A percentile compares a stretch with the other conserved stretches of the same genome.
Evolutionary conservation across 2,329 filamentous ascomycete species (phyloP).

Genomic region (Tolypocladium inflatum): DNA sequence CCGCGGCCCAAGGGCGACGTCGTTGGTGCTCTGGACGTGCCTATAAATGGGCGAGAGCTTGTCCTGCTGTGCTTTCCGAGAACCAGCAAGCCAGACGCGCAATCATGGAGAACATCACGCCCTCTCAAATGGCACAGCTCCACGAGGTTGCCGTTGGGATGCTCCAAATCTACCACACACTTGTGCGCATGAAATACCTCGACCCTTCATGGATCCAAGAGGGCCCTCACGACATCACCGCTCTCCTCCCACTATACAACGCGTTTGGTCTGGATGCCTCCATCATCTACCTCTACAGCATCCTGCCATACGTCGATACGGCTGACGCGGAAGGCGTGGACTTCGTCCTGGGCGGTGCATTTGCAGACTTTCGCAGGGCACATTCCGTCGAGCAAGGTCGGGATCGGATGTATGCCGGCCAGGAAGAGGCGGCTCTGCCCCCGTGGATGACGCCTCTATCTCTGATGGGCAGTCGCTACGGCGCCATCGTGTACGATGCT

Average conservation of each 20-base stretch:
- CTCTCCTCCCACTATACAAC: neutral
- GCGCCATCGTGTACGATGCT: conserved; percentile 17
- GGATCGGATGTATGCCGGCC: conserved; percentile 1
- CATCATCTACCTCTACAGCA: neutral
- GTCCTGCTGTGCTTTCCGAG: neutral
- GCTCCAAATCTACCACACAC: neutral
- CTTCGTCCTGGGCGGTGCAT: neutral
- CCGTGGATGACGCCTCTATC: conserved; percentile 15
- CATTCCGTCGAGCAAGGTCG: neutral
- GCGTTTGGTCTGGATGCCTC: neutral
- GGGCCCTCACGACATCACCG: neutral
- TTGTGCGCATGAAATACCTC: neutral
- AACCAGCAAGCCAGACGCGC: neutral
- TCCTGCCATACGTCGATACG: neutral
- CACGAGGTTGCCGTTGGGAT: neutral
- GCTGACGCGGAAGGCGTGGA: neutral
- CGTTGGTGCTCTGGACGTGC: too few relatives aligned
- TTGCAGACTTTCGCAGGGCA: neutral
- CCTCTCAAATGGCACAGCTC: neutral
- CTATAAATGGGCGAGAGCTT: neutral
- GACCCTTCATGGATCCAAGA: conserved; percentile 26
- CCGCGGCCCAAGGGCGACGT: too few relatives aligned
- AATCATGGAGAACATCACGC: neutral
- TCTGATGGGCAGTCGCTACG: conserved; percentile 12
- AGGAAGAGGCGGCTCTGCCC: conserved; percentile 12